Conservation (phyloP, 2,329 filamentous ascomycete species). For the Nannizzia gypsea region DNA sequence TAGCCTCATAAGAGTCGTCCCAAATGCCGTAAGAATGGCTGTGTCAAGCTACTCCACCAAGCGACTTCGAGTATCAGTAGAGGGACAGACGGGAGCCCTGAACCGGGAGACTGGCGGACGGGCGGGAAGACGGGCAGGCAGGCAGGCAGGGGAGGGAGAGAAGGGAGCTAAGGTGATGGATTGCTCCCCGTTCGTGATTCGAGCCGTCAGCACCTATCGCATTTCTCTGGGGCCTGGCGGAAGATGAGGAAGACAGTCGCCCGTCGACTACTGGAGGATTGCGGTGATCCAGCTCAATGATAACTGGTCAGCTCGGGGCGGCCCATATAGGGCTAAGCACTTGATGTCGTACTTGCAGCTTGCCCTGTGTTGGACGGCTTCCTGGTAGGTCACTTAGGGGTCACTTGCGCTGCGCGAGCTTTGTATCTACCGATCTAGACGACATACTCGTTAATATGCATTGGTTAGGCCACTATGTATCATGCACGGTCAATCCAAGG, state of each 20-base stretch:
- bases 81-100: too few species aligned
- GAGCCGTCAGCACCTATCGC: not conserved
- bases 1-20: not conserved
- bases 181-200: not conserved
- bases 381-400: not conserved
- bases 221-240: not conserved
- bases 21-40: not conserved
- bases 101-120: too few species aligned
- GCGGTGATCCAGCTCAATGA: not conserved
- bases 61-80: too few species aligned
- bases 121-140: too few species aligned
- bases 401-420: not conserved
- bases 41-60: too few species aligned
- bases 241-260: not conserved
- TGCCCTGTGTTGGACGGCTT: not conserved
- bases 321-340: constrained; percentile 3
- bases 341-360: constrained; percentile 4
- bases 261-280: not conserved
- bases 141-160: not conserved
- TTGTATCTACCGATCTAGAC: not conserved
- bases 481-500: not conserved
- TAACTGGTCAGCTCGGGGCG: not conserved
- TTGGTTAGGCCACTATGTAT: not conserved
- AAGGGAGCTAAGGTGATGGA: not conserved
- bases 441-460: not conserved